These are phyloP conservation scores for Polysphondylium violaceum DNA, from an alignment of 78 protist species.

Conservation along the genomic window DNA sequence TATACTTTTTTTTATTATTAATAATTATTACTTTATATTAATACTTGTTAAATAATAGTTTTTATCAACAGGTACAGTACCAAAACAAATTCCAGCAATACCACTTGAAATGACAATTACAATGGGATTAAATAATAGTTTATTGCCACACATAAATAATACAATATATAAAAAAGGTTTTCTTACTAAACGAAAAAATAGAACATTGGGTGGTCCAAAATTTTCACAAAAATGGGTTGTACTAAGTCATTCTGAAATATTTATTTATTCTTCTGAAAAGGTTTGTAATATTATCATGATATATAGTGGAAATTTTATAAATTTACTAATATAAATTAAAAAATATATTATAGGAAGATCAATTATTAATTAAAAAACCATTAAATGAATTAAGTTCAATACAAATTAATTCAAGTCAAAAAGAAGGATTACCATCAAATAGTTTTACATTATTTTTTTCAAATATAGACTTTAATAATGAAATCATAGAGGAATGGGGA, in stretches of 20 bases:
- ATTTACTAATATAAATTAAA: not conserved
- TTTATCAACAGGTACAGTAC: not conserved
- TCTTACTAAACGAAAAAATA: conserved; percentile 8
- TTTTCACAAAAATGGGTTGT: conserved; percentile 46
- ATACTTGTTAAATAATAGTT: not conserved
- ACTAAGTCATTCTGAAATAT: conserved; percentile 34
- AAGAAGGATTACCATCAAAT: conserved; percentile 23
- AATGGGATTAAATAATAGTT: conserved; percentile 10
- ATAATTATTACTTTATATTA: not conserved
- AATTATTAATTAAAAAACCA: conserved; percentile 22
- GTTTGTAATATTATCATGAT: not conserved
- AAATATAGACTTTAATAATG: not conserved
- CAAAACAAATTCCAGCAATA: conserved; percentile 39
- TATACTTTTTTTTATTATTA: not conserved
- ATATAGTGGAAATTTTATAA: not conserved
- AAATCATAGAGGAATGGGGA: not conserved
- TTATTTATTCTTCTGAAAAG: conserved; percentile 47
- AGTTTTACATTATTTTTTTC: conserved; percentile 28
- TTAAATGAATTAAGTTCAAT: conserved; percentile 13
- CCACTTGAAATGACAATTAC: conserved; percentile 76
- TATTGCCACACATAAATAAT: conserved; percentile 3
- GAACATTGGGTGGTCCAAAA: conserved; percentile 32
- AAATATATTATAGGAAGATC: conserved; percentile 18
- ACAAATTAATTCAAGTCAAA: not conserved
- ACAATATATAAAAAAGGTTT: conserved; percentile 48